phyloP scores from a whole-genome alignment of 495 filamentous ascomycete genomes.

The Zalerion maritima region DNA sequence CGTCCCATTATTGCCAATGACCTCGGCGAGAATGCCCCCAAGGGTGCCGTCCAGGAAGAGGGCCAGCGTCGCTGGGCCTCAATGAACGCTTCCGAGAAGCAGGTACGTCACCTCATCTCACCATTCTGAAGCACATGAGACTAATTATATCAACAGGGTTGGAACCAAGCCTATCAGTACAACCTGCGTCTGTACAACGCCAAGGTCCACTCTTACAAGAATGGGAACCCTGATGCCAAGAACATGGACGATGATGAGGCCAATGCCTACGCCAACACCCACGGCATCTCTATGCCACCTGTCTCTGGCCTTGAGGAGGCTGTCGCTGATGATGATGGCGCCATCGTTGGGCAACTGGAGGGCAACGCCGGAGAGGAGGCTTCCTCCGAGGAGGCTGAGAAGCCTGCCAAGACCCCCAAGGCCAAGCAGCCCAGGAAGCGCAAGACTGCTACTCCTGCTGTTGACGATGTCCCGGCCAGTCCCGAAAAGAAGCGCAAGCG shows the following conservation, averaged over 20 bases:
- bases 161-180: slow-evolving; percentile 60
- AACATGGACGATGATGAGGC: slow-evolving; percentile 46
- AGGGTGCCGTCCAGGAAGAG: slow-evolving; percentile 70
- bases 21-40: slow-evolving; percentile 51
- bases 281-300: slow-evolving; percentile 28
- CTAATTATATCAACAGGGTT: slow-evolving; percentile 32
- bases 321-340: slow-evolving; percentile 42
- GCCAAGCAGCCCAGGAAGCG: slow-evolving; percentile 28
- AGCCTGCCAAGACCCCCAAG: slow-evolving; percentile 34
- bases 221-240: slow-evolving; percentile 45
- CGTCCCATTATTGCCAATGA: slow-evolving; percentile 63
- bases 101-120: slow-evolving; percentile 32
- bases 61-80: slow-evolving; percentile 67
- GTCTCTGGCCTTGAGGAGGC: slow-evolving; percentile 32
- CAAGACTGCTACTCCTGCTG: slow-evolving; percentile 32
- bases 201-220: slow-evolving; percentile 59
- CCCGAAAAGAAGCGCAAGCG: slow-evolving; percentile 57
- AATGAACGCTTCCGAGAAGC: slow-evolving; percentile 59
- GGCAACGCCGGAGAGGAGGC: slow-evolving; percentile 22
- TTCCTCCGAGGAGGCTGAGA: slow-evolving; percentile 27
- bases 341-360: slow-evolving; percentile 40
- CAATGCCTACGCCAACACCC: slow-evolving; percentile 38
- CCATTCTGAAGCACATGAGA: slow-evolving; percentile 1
- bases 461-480: slow-evolving; percentile 32
- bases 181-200: slow-evolving; percentile 63